phyloP scores from a whole-genome alignment of 805 yeast species.

The Suhomyces emberorum region DNA sequence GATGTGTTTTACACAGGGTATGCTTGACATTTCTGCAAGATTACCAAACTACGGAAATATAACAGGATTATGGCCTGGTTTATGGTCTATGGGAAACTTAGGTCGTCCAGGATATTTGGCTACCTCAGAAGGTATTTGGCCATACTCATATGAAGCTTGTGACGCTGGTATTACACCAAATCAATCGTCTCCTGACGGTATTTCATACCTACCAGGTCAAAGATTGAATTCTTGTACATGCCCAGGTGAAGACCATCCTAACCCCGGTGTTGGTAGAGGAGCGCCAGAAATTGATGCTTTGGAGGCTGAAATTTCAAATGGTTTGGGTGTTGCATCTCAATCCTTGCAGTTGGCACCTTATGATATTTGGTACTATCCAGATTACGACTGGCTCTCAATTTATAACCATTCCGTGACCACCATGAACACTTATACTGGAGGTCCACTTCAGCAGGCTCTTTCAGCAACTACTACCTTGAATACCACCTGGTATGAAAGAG shows the following conservation, averaged over 20 bases:
- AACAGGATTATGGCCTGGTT: conserved; percentile 93
- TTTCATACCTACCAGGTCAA: conserved; percentile 85
- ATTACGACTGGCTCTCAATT: conserved; percentile 74
- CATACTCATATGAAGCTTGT: conserved; percentile 80
- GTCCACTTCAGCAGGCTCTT: conserved; percentile 90
- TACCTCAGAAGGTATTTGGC: conserved; percentile 93
- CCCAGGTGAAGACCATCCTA: conserved; percentile 82
- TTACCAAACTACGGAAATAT: conserved; percentile 77
- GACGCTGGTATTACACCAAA: conserved; percentile 95
- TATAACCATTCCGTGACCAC: conserved; percentile 65
- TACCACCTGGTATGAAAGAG: conserved; percentile 75
- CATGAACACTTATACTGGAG: conserved; percentile 89
- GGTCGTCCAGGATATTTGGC: conserved; percentile 90
- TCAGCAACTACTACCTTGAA: conserved; percentile 80
- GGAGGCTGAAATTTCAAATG: conserved; percentile 74
- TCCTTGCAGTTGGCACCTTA: conserved; percentile 90
- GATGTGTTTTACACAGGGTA: conserved; percentile 84
- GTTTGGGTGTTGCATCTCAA: conserved; percentile 79
- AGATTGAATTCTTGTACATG: conserved; percentile 75
- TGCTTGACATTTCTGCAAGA: conserved; percentile 68
- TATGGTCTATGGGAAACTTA: conserved; percentile 91
- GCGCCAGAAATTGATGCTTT: conserved; percentile 93
- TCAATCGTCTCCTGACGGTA: conserved; percentile 87
- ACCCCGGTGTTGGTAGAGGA: conserved; percentile 83
- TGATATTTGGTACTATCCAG: conserved; percentile 93